Evolutionary conservation across 257 asterid species (phyloP).

Genomic region (Solanum medicagineum): DNA sequence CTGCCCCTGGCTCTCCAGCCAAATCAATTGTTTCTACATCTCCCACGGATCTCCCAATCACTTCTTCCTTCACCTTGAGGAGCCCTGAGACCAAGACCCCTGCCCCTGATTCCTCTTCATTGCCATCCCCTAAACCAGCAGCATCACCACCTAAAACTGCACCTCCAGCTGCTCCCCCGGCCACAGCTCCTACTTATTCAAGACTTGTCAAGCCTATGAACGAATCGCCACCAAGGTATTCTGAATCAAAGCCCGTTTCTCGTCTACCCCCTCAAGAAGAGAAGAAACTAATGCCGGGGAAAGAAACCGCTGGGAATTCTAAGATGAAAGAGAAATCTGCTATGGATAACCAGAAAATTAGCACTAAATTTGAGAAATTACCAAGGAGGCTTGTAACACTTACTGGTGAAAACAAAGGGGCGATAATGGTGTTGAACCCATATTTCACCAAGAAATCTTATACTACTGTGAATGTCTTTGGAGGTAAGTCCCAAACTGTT

Average conservation of each 20-base stretch:
- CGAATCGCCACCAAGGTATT: slow-evolving; percentile 22
- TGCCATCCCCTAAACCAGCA: slow-evolving; percentile 10
- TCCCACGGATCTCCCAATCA: background rate
- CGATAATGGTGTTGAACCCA: slow-evolving; percentile 44
- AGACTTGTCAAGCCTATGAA: slow-evolving; percentile 16
- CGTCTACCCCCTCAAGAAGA: slow-evolving; percentile 14
- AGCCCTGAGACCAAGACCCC: slow-evolving; percentile 10
- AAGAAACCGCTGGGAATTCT: background rate
- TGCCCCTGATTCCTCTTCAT: slow-evolving; percentile 9
- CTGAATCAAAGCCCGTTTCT: slow-evolving; percentile 11
- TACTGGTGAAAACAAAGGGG: slow-evolving; percentile 78
- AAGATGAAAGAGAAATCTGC: slow-evolving; percentile 8
- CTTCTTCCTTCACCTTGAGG: background rate
- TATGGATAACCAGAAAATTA: slow-evolving; percentile 6
- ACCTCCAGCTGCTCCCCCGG: background rate
- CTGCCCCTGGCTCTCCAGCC: slow-evolving; percentile 10
- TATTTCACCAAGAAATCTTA: slow-evolving; percentile 20
- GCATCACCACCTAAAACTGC: background rate
- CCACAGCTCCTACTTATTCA: slow-evolving; percentile 4
- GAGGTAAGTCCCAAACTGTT: slow-evolving; percentile 1
- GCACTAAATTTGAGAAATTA: slow-evolving; percentile 13
- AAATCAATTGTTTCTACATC: background rate
- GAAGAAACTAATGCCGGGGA: slow-evolving; percentile 7
- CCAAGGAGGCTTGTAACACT: slow-evolving; percentile 48
- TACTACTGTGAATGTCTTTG: background rate